Evolutionary conservation across 1,284 basidiomycete species (phyloP).

Genomic region (Termitomyces sp.): DNA sequence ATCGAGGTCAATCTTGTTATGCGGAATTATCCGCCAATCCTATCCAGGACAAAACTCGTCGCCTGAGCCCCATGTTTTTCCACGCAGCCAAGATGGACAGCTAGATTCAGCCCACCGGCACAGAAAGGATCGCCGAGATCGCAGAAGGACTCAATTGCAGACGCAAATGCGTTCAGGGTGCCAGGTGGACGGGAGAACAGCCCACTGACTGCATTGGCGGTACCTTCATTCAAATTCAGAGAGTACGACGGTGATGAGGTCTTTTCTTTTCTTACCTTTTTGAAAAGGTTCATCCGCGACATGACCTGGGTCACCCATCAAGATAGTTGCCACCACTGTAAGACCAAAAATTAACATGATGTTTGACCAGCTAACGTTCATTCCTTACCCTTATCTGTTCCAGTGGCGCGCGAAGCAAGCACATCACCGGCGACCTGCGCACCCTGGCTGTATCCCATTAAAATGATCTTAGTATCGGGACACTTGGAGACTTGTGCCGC

Average conservation of each 20-base stretch:
- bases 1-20: not conserved
- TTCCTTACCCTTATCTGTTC: conserved; percentile 18
- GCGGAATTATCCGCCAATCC: conserved; percentile 16
- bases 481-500: conserved; percentile 21
- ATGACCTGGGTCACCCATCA: conserved; percentile 25
- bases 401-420: conserved; percentile 18
- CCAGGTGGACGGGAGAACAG: conserved; percentile 20
- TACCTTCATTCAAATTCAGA: not conserved
- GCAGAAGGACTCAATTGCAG: conserved; percentile 23
- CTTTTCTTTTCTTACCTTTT: conserved; percentile 9
- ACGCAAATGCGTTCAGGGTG: conserved; percentile 21
- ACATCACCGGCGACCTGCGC: conserved; percentile 24
- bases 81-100: conserved; percentile 24
- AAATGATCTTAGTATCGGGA: conserved; percentile 25
- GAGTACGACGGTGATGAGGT: not conserved
- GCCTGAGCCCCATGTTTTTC: conserved; percentile 22
- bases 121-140: conserved; percentile 24
- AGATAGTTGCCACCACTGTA: conserved; percentile 20
- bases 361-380: not conserved
- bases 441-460: conserved; percentile 26
- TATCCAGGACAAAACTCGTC: conserved; percentile 18
- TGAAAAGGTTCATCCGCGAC: conserved; percentile 22
- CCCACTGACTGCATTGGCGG: conserved; percentile 11
- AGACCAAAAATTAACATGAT: not conserved
- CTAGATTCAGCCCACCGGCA: conserved; percentile 19